Conservation (phyloP, 108 stramenopile species). For the Nitzschia putrida region DNA sequence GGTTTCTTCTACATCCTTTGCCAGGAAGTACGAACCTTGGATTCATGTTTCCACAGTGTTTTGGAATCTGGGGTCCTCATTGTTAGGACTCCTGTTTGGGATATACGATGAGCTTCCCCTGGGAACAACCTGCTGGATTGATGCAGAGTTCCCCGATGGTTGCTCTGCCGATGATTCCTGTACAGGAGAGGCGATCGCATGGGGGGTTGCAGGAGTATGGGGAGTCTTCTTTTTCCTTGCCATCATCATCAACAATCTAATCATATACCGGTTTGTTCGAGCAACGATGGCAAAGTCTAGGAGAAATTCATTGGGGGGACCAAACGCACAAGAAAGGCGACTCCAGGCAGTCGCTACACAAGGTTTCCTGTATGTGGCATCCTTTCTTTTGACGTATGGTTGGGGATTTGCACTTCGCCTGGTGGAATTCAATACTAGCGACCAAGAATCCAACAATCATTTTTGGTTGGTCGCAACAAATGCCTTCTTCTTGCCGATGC, state of each 20-base stretch:
- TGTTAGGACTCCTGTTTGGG: neutral
- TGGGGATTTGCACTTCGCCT: conserved; percentile 1
- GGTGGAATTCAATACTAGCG: conserved; percentile 18
- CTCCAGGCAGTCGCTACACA: conserved; percentile 28
- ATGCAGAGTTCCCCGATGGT: conserved; percentile 2
- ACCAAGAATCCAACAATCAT: neutral
- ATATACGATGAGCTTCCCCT: neutral
- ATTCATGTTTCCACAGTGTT: conserved; percentile 7
- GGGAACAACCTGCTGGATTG: conserved; percentile 5
- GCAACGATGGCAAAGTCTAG: neutral
- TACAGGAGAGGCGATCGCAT: neutral
- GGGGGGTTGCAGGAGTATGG: conserved; percentile 7
- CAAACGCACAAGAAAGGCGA: neutral
- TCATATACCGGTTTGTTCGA: conserved; percentile 12
- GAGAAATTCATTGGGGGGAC: neutral
- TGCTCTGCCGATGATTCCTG: neutral
- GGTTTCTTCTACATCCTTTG: neutral
- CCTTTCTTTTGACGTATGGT: conserved; percentile 15
- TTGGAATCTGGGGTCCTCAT: neutral
- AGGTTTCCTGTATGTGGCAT: conserved; percentile 25
- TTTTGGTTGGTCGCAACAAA: conserved; percentile 41
- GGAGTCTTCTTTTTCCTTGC: conserved; percentile 2
- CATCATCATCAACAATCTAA: conserved; percentile 10
- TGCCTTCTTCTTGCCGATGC: conserved; percentile 40
- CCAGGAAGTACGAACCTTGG: conserved; percentile 22